These are phyloP conservation scores for Rusavskia elegans DNA, from an alignment of 495 filamentous ascomycete genomes.

Conservation along the genomic window DNA sequence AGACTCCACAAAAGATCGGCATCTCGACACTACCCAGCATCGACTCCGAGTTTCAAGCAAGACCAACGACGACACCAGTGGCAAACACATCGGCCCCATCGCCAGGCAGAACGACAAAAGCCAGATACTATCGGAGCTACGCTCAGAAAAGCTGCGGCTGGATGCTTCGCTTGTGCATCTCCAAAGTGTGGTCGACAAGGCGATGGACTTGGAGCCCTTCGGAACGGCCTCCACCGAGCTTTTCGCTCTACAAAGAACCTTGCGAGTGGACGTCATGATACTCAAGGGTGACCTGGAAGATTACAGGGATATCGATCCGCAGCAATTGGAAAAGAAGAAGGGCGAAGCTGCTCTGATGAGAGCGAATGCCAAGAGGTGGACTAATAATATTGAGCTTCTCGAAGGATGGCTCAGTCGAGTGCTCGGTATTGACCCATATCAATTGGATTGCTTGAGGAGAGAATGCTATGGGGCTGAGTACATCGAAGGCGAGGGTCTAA, in stretches of 20 bases:
- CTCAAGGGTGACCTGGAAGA: constrained; percentile 27
- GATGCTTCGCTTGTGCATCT: background rate
- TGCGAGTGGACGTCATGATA: constrained; percentile 15
- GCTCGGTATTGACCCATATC: constrained; percentile 33
- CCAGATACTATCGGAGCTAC: too few relatives aligned
- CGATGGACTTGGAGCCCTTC: background rate
- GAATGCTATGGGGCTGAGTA: constrained; percentile 48
- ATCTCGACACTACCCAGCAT: too few relatives aligned
- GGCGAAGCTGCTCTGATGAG: constrained; percentile 31
- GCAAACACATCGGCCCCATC: too few relatives aligned
- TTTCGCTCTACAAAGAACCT: background rate
- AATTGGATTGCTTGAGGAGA: constrained; percentile 33
- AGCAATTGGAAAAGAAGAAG: constrained; percentile 32
- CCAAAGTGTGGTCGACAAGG: background rate
- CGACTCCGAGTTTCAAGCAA: too few relatives aligned
- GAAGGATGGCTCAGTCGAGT: constrained; percentile 41
- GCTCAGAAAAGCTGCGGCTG: background rate
- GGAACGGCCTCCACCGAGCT: background rate
- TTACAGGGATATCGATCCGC: constrained; percentile 35
- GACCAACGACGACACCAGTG: too few relatives aligned
- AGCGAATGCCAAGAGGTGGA: constrained; percentile 34
- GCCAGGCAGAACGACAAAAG: too few relatives aligned
- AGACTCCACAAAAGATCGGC: too few relatives aligned
- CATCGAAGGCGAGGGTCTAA: constrained; percentile 43
- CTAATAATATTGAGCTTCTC: constrained; percentile 49